Evolutionary conservation across 2,329 filamentous ascomycete species (phyloP), one percentile per base, ranked within the genome.

Genomic region (Fusarium piperis): DNA sequence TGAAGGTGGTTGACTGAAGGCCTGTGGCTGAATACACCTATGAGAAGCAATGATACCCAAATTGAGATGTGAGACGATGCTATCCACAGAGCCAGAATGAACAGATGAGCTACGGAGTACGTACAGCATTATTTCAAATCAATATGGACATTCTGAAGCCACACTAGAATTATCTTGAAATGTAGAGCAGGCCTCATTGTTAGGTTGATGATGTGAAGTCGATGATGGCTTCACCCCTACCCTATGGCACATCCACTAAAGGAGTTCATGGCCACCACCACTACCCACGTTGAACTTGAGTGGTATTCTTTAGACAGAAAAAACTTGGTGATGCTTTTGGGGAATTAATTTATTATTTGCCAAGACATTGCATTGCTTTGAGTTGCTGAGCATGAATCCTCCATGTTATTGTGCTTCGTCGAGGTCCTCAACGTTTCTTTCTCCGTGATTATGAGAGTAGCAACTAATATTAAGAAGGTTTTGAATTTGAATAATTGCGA

Each of bases 1-100:
- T 91, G 61, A 79, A 81, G 74, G 85, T 90, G 26, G 70, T 88
- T 23, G 88, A 90, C 71, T 90, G 75, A 78, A 16, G 9, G 28
- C 8, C 20, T 46, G 15, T 1, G n/a, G 28, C 8, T 52, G 41
- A 26, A 30, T 4, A 35, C n/a, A 11, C 13, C 32, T n/a, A 59
- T 52, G 57, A 65, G 10, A 5, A 61, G 67, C 59, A 59, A 70
- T 58, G 64, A 78, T 75, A 75, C 73, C 74, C 69, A 69, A 61
- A 65, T 28, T 57, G 36, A 60, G 26, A 44, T 13, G 23, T 11
- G 7, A 28, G n/a, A 35, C 44, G 38, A 15, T 41, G 16, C 7
- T 52, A 16, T 55, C 23, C 32, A 16, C 3, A 15, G 10, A 8
- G 13, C 12, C 2, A 53, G 30, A 23, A 23, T 35, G 48, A 32